Evolutionary conservation across 108 stramenopile species (phyloP).

Genomic region (Cyclostephanos tholiformis): DNA sequence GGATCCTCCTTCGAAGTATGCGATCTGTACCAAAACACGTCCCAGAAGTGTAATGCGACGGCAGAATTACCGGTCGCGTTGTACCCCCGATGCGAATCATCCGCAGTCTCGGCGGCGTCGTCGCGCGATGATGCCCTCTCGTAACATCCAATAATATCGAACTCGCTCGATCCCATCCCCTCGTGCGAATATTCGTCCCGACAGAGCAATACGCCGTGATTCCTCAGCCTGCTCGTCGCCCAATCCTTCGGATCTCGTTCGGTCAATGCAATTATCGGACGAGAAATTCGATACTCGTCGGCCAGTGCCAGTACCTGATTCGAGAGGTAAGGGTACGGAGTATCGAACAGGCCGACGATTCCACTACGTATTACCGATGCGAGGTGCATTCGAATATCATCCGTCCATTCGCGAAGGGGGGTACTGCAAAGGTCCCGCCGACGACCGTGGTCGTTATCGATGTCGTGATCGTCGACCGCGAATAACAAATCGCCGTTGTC

Average conservation of each 20-base stretch:
- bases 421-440: conserved; percentile 15
- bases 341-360: conserved; percentile 48
- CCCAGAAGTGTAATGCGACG: conserved; percentile 34
- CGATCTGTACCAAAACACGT: conserved; percentile 42
- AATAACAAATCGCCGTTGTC: background rate
- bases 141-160: conserved; percentile 44
- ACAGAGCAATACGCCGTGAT: conserved; percentile 43
- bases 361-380: conserved; percentile 26
- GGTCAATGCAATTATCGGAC: conserved; percentile 37
- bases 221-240: conserved; percentile 36
- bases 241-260: conserved; percentile 37
- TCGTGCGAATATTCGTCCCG: conserved; percentile 34
- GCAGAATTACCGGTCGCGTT: background rate
- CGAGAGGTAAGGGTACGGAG: conserved; percentile 46
- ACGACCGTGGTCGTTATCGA: background rate
- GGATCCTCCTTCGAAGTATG: conserved; percentile 12
- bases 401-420: conserved; percentile 28
- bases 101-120: background rate
- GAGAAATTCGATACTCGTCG: background rate
- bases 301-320: conserved; percentile 31
- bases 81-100: background rate
- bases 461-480: background rate
- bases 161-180: conserved; percentile 36
- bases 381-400: conserved; percentile 21
- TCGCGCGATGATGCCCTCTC: conserved; percentile 14